These are phyloP conservation scores for Claviceps sp. DNA, from an alignment of 2,329 filamentous ascomycete species.

Conservation along the genomic window DNA sequence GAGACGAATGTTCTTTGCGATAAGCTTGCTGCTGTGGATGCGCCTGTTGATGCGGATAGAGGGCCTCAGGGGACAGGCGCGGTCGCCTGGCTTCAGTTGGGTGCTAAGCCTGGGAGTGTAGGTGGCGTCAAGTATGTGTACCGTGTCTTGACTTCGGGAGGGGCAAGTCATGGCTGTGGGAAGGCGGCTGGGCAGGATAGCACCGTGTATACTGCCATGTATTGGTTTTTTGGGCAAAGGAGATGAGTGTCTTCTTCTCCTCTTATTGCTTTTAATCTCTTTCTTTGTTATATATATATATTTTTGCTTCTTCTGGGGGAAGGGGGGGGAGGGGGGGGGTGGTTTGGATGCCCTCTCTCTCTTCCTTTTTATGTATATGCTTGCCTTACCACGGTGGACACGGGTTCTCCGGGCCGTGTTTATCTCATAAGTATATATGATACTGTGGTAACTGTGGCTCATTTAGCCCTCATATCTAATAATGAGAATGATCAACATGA, in stretches of 20 bases:
- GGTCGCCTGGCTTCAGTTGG: constrained; percentile 41
- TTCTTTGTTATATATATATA: neutral
- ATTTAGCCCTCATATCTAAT: too few relatives aligned
- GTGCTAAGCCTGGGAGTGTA: constrained; percentile 24
- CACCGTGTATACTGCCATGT: constrained; percentile 42
- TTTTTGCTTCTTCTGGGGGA: neutral
- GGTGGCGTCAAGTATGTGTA: constrained; percentile 30
- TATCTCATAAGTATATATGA: too few relatives aligned
- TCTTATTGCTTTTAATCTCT: neutral
- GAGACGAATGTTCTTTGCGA: constrained; percentile 28
- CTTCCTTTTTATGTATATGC: neutral
- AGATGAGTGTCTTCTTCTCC: neutral
- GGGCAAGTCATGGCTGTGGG: constrained; percentile 29
- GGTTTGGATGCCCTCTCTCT: neutral
- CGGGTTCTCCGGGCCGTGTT: too few relatives aligned
- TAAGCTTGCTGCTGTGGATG: constrained; percentile 35
- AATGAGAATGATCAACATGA: too few relatives aligned
- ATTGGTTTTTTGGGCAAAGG: constrained; percentile 35
- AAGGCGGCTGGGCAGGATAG: constrained; percentile 29
- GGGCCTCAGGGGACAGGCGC: constrained; percentile 36
- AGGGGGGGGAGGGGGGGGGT: too few relatives aligned
- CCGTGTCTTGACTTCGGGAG: constrained; percentile 42
- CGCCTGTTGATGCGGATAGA: constrained; percentile 34
- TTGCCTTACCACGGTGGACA: too few relatives aligned
- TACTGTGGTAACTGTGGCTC: too few relatives aligned